A percentile compares a stretch with the other conserved stretches of the same genome.
These are phyloP conservation scores for Trypanosoma caninum DNA, from an alignment of 208 protist genomes.

Conservation along the genomic window DNA sequence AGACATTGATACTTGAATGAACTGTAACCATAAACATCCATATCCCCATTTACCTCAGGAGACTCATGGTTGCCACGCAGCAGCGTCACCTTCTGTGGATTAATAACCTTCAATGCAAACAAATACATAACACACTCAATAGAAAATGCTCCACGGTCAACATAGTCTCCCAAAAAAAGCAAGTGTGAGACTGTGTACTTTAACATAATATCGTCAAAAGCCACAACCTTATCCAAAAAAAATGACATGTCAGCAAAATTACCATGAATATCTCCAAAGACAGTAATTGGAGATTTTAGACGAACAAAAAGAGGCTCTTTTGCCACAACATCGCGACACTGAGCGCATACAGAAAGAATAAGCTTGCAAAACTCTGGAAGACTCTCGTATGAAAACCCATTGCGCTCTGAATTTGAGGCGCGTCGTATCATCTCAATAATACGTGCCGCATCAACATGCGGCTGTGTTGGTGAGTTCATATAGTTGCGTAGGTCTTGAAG, in stretches of 20 bases:
- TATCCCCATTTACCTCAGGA: conserved; percentile 90
- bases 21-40: conserved; percentile 90
- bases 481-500: conserved; percentile 87
- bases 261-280: conserved; percentile 93
- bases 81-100: conserved; percentile 86
- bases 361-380: conserved; percentile 82
- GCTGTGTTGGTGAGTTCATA: conserved; percentile 84
- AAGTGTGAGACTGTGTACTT: conserved; percentile 91
- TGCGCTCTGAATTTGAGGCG: conserved; percentile 66
- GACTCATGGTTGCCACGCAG: conserved; percentile 93
- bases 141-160: conserved; percentile 94
- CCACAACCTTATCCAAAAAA: conserved; percentile 86
- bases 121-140: conserved; percentile 90
- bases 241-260: conserved; percentile 92
- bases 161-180: conserved; percentile 98
- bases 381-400: conserved; percentile 81
- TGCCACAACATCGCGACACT: conserved; percentile 79
- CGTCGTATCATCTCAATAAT: conserved; percentile 85
- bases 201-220: conserved; percentile 88
- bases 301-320: conserved; percentile 87
- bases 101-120: conserved; percentile 87
- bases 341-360: conserved; percentile 80
- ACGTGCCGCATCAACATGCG: conserved; percentile 72
- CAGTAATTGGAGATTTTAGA: conserved; percentile 85
- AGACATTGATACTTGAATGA: conserved; percentile 93